Evolutionary conservation across 2,329 filamentous ascomycete species (phyloP).

Genomic region (Alternaria gansuensis): DNA sequence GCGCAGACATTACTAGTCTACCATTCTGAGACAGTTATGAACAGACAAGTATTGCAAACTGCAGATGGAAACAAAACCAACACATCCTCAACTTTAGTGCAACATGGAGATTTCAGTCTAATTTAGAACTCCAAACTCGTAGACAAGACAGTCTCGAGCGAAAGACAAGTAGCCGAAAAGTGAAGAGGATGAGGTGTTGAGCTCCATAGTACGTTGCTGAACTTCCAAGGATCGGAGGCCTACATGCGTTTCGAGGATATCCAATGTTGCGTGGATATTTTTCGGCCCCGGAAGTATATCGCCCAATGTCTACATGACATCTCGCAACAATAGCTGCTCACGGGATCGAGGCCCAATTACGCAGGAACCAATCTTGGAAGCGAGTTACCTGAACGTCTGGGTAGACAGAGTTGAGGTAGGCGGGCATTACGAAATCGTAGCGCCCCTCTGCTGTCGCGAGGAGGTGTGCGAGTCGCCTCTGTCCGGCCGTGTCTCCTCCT

Average conservation of each 20-base stretch:
- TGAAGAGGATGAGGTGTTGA: neutral
- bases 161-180: neutral
- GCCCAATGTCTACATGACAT: neutral
- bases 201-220: neutral
- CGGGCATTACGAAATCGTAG: conserved; percentile 68
- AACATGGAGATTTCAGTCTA: neutral
- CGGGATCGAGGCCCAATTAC: conserved; percentile 48
- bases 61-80: neutral
- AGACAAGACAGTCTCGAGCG: neutral
- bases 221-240: neutral
- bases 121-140: neutral
- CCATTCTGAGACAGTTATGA: neutral
- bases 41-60: neutral
- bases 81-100: neutral
- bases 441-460: conserved; percentile 73
- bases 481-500: conserved; percentile 45
- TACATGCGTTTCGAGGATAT: neutral
- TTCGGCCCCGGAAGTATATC: conserved; percentile 4
- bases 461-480: conserved; percentile 64
- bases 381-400: conserved; percentile 49
- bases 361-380: conserved; percentile 54
- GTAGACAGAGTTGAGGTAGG: conserved; percentile 64
- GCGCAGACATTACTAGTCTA: neutral
- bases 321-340: conserved; percentile 20
- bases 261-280: neutral